A percentile compares a stretch with the other conserved stretches of the same genome.
phyloP scores from a whole-genome alignment of 495 filamentous ascomycete species.

The Lasiosphaeria ovina region DNA sequence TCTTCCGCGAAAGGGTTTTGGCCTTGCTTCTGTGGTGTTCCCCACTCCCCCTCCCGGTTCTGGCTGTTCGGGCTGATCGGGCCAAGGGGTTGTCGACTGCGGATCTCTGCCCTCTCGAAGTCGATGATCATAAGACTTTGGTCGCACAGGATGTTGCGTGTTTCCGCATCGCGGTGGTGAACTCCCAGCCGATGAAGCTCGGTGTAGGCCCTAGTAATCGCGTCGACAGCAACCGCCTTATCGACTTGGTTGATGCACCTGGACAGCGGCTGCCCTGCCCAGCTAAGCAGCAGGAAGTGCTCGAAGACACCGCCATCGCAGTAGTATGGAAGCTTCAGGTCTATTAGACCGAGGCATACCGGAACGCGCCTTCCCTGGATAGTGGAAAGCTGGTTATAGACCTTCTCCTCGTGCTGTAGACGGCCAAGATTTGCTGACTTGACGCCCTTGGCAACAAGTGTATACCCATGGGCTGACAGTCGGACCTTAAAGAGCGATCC shows the following conservation, averaged over 20 bases:
- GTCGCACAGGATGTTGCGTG: no score
- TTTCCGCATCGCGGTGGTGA: no score
- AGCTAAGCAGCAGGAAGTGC: conserved; percentile 38
- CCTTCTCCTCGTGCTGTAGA: conserved; percentile 32
- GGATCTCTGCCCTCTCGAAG: no score
- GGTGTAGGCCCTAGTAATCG: no score
- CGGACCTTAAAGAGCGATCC: conserved; percentile 45
- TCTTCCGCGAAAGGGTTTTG: no score
- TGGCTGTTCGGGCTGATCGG: no score
- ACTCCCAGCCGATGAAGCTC: no score
- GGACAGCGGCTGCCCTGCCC: conserved; percentile 25
- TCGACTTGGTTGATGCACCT: conserved; percentile 10
- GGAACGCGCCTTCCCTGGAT: conserved; percentile 39
- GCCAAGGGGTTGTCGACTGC: no score
- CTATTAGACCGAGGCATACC: conserved; percentile 36
- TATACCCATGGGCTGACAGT: conserved; percentile 48
- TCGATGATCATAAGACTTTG: no score
- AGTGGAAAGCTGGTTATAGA: conserved; percentile 32
- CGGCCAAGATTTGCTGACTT: conserved; percentile 12
- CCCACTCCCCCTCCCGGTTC: no score
- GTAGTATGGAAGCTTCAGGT: conserved; percentile 29
- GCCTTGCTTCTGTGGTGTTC: no score
- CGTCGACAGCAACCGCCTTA: no score
- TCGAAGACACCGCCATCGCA: conserved; percentile 27
- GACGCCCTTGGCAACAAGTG: conserved; percentile 46